Evolutionary conservation across 208 protist genomes (phyloP).

Genomic region (Acanthamoeba royreba): DNA sequence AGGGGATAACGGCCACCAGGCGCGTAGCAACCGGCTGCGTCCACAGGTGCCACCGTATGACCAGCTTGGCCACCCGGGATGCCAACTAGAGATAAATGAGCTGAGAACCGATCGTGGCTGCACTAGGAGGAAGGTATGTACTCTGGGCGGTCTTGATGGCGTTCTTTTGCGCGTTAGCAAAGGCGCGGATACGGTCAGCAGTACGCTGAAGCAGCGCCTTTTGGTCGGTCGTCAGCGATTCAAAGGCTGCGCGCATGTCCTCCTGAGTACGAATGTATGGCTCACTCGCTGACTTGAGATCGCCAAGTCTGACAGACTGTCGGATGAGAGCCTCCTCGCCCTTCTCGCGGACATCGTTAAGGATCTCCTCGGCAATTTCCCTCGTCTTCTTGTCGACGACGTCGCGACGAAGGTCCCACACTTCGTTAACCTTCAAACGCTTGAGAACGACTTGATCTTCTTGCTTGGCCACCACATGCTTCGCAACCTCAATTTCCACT

Average conservation of each 20-base stretch:
- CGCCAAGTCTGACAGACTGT: conserved; percentile 56
- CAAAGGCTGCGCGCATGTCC: conserved; percentile 46
- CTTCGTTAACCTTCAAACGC: conserved; percentile 25
- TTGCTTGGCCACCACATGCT: background rate
- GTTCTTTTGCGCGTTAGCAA: conserved; percentile 42
- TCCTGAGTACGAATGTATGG: background rate
- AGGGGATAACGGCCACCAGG: conserved; percentile 77
- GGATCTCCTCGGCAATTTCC: conserved; percentile 57
- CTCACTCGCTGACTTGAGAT: background rate
- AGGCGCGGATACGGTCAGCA: conserved; percentile 44
- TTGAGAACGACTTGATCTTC: background rate
- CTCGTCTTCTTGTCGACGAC: conserved; percentile 64
- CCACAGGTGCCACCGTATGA: conserved; percentile 67
- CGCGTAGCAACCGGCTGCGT: conserved; percentile 74
- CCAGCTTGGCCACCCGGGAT: conserved; percentile 72
- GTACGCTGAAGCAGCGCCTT: conserved; percentile 47
- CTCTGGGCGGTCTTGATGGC: background rate
- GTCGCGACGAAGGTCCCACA: conserved; percentile 58
- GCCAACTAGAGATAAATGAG: conserved; percentile 1
- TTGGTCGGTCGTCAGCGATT: background rate
- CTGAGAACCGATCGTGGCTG: background rate
- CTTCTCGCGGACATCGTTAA: conserved; percentile 57
- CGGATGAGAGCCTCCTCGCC: conserved; percentile 57
- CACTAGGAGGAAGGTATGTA: background rate
- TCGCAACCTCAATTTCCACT: background rate